Percentiles rank a stretch among this genome's conserved stretches.
phyloP scores from a whole-genome alignment of 2,329 filamentous ascomycete species.

The Lachnellula occidentalis region DNA sequence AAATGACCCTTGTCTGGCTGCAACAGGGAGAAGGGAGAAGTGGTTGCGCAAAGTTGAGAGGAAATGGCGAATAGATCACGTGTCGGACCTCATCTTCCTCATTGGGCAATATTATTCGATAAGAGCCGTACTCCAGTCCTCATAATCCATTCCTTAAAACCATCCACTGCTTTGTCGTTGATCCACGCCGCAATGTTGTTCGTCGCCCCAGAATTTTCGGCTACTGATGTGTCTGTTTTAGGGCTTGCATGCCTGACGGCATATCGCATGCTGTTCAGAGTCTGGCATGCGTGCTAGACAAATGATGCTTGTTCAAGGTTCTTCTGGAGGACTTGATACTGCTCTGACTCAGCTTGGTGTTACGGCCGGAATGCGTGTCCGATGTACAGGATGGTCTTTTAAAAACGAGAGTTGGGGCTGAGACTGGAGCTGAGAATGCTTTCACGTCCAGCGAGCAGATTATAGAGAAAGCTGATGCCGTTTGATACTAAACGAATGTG shows the following conservation, averaged over 20 bases:
- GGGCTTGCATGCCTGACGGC: conserved; percentile 24
- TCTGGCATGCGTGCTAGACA: conserved; percentile 20
- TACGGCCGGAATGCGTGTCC: conserved; percentile 21
- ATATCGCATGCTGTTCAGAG: conserved; percentile 24
- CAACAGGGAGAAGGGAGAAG: neutral
- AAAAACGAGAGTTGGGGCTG: conserved; percentile 17
- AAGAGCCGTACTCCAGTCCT: conserved; percentile 2
- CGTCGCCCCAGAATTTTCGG: conserved; percentile 11
- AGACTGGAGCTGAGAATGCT: conserved; percentile 15
- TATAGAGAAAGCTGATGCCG: conserved; percentile 16
- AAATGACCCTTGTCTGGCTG: too few species aligned
- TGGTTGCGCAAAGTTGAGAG: neutral
- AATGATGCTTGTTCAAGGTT: conserved; percentile 24
- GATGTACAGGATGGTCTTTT: conserved; percentile 17
- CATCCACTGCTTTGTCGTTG: conserved; percentile 17
- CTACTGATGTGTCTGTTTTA: conserved; percentile 15
- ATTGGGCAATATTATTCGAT: conserved; percentile 3
- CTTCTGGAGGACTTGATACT: conserved; percentile 18
- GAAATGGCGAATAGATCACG: conserved; percentile 1
- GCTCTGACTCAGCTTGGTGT: conserved; percentile 21
- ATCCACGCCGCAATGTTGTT: conserved; percentile 17
- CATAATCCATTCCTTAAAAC: conserved; percentile 12
- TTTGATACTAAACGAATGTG: conserved; percentile 18
- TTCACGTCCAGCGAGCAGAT: conserved; percentile 16
- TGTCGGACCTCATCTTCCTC: neutral